These are phyloP conservation scores for Taphrina wiesneri DNA, from an alignment of 1,139 yeast species.

Conservation along the genomic window DNA sequence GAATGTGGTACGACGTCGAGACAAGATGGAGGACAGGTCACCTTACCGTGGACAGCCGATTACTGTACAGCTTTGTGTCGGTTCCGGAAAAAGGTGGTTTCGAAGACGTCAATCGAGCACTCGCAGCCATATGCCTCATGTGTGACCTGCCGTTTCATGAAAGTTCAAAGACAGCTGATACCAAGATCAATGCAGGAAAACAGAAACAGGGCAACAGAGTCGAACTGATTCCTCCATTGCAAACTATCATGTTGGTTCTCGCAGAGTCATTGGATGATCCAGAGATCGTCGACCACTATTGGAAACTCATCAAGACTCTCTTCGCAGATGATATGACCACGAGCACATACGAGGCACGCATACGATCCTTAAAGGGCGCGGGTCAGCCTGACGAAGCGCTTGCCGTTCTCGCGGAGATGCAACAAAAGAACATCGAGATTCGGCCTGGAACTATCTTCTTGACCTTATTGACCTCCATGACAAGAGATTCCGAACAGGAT, in stretches of 20 bases:
- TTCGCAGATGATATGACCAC: not conserved
- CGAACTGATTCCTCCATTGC: not conserved
- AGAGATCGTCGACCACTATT: not conserved
- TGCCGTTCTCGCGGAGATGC: conserved; percentile 1
- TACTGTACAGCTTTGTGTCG: conserved; percentile 2
- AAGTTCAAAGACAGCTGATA: not conserved
- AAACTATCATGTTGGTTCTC: not conserved
- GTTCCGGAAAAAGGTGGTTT: not conserved
- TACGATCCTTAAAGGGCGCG: not conserved
- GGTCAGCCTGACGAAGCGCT: not conserved
- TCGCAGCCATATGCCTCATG: not conserved
- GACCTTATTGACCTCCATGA: not conserved
- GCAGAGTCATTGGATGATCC: not conserved
- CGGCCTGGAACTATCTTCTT: not conserved
- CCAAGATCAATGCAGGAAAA: not conserved
- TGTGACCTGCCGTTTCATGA: not conserved
- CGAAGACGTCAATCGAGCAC: not conserved
- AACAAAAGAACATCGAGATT: not conserved
- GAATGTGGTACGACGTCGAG: conserved; percentile 21
- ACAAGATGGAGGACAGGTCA: not conserved
- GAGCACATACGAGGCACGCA: conserved; percentile 3
- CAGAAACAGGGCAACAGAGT: not conserved
- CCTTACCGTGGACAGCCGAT: conserved; percentile 11
- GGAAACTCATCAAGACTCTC: not conserved
- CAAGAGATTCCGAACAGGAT: not conserved